These are phyloP conservation scores for Ophiocordyceps camponoti-leonardi DNA, from an alignment of 2,329 filamentous ascomycete genomes.

Conservation along the genomic window DNA sequence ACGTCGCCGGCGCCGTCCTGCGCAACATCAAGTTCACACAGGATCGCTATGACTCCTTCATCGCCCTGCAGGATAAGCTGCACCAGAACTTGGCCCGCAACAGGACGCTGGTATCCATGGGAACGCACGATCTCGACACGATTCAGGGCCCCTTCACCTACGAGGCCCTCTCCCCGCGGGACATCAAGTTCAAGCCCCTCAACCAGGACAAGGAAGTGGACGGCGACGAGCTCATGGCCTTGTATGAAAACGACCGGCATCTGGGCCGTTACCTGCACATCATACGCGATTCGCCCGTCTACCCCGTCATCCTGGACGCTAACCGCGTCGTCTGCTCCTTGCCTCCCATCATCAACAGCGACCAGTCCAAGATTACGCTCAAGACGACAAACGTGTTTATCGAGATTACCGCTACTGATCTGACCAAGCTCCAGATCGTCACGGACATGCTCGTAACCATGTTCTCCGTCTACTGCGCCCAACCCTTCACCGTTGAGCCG, in stretches of 20 bases:
- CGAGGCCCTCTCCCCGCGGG: constrained; percentile 76
- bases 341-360: constrained; percentile 92
- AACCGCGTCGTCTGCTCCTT: constrained; percentile 79
- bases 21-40: constrained; percentile 84
- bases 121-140: constrained; percentile 90
- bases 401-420: constrained; percentile 89
- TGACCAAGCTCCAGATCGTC: constrained; percentile 91
- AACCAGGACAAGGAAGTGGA: constrained; percentile 87
- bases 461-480: constrained; percentile 83
- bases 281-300: constrained; percentile 81
- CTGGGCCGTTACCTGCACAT: constrained; percentile 84
- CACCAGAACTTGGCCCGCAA: constrained; percentile 92
- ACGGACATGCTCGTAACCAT: constrained; percentile 92
- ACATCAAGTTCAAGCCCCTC: constrained; percentile 79
- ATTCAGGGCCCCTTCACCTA: constrained; percentile 92
- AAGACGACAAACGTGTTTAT: constrained; percentile 91
- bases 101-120: constrained; percentile 87
- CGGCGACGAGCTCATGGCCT: constrained; percentile 75
- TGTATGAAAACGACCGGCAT: constrained; percentile 91
- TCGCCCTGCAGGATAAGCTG: constrained; percentile 90
- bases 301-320: constrained; percentile 88
- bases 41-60: constrained; percentile 92
- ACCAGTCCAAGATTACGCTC: constrained; percentile 90
- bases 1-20: constrained; percentile 77
- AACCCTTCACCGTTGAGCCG: constrained; percentile 85